Evolutionary conservation across 2,329 filamentous ascomycete species (phyloP).

Genomic region (Xylariales sp.): DNA sequence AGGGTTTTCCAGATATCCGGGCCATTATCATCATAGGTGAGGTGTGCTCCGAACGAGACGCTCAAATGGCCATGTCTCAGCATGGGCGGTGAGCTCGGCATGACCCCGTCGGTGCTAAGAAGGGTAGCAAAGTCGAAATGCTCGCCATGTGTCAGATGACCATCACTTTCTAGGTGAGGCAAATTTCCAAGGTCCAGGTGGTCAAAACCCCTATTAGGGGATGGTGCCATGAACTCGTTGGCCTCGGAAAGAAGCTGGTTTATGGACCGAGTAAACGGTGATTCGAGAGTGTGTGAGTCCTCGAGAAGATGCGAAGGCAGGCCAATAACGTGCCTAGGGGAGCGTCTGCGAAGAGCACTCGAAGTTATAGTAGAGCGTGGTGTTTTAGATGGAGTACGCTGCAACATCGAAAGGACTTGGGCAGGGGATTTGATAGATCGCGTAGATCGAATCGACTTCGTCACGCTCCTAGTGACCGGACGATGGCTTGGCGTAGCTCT

Average conservation of each 20-base stretch:
- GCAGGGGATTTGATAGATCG: constrained; percentile 39
- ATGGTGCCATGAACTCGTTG: constrained; percentile 37
- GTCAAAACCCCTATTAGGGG: constrained; percentile 27
- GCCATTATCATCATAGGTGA: constrained; percentile 10
- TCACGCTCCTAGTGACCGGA: constrained; percentile 57
- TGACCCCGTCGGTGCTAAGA: constrained; percentile 40
- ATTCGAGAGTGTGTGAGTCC: constrained; percentile 5
- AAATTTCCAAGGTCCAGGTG: constrained; percentile 40
- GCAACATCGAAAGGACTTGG: constrained; percentile 31
- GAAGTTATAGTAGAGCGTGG: constrained; percentile 28
- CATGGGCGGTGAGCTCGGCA: constrained; percentile 45
- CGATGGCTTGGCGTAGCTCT: constrained; percentile 58
- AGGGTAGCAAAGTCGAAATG: constrained; percentile 44
- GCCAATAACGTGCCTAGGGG: constrained; percentile 31
- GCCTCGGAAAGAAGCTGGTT: constrained; percentile 59
- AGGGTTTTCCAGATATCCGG: constrained; percentile 8
- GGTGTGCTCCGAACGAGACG: constrained; percentile 16
- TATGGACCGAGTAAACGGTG: constrained; percentile 33
- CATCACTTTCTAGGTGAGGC: constrained; percentile 32
- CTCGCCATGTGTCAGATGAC: constrained; percentile 15
- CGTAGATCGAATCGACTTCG: constrained; percentile 48
- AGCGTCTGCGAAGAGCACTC: constrained; percentile 35
- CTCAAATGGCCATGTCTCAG: constrained; percentile 14
- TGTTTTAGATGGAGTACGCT: constrained; percentile 45
- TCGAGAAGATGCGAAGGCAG: constrained; percentile 5